Conservation (phyloP, 441 rosid genomes). For the Croton setiger region DNA sequence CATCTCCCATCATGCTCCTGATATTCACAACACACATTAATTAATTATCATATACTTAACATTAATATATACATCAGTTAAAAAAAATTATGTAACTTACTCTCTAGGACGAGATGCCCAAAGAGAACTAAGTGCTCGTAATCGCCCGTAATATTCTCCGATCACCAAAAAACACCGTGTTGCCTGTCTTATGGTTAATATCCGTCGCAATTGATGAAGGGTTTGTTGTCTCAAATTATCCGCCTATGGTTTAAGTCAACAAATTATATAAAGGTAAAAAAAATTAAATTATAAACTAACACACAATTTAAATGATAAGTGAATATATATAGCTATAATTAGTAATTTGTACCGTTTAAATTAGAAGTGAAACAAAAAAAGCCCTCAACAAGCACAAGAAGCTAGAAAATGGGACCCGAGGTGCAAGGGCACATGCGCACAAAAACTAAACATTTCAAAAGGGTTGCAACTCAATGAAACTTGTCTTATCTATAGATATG, state of each 20-base stretch:
- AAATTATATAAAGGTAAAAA: too few species aligned
- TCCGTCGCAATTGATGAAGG: conserved; percentile 63
- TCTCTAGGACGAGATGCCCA: conserved; percentile 94
- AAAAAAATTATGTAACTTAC: conserved; percentile 22
- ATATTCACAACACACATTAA: too few species aligned
- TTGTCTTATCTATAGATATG: conserved; percentile 31
- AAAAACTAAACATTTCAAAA: conserved; percentile 27
- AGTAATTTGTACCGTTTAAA: neutral
- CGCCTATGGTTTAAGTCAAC: conserved; percentile 42
- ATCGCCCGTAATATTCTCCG: conserved; percentile 82
- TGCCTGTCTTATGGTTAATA: conserved; percentile 78
- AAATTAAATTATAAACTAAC: too few species aligned
- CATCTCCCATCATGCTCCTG: conserved; percentile 65
- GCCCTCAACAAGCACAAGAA: neutral
- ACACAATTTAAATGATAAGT: too few species aligned
- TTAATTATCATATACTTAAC: neutral
- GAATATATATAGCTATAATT: neutral
- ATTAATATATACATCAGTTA: neutral
- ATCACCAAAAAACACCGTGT: conserved; percentile 82
- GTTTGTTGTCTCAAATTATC: conserved; percentile 90
- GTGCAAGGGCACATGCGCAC: conserved; percentile 22
- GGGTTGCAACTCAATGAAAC: conserved; percentile 28
- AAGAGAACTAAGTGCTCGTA: conserved; percentile 88
- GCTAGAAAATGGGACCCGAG: conserved; percentile 23
- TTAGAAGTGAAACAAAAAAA: neutral